Conservation (phyloP, 2,329 filamentous ascomycete genomes). For the Penicillium psychrosexuale region DNA sequence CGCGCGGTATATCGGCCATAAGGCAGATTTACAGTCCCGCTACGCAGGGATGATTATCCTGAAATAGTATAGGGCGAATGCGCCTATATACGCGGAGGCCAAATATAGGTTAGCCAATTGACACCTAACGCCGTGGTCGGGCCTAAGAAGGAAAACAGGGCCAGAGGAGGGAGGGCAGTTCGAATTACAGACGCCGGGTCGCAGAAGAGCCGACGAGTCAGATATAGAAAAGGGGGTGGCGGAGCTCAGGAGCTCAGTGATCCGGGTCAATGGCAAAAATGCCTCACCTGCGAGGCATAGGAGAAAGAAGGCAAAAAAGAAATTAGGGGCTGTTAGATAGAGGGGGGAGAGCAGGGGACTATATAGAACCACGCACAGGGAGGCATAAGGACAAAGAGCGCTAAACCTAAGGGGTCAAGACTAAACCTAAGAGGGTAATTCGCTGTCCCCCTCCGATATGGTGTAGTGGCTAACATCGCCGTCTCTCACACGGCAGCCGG, state of each 20-base stretch:
- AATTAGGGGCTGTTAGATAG: no score
- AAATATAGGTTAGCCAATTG: not conserved
- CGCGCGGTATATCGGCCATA: not conserved
- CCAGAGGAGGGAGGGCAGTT: not conserved
- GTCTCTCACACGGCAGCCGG: slow-evolving; percentile 32
- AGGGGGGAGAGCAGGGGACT: no score
- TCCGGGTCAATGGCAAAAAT: no score
- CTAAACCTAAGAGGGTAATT: no score
- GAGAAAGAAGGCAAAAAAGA: not conserved
- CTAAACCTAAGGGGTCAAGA: no score
- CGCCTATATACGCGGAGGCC: not conserved
- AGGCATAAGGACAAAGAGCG: not conserved
- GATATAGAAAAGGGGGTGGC: not conserved
- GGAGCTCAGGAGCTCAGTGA: not conserved
- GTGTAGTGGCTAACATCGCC: slow-evolving; percentile 33
- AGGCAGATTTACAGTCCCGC: not conserved
- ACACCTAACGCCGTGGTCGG: not conserved
- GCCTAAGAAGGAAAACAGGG: not conserved
- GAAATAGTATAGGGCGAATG: not conserved
- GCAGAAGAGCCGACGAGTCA: not conserved
- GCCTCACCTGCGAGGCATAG: no score
- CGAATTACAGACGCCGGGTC: not conserved
- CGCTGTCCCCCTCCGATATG: slow-evolving; percentile 24
- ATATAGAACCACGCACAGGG: not conserved
- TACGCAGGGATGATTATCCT: not conserved